Percentiles rank a stretch among this genome's conserved stretches.
Conservation (phyloP, 768 basidiomycete species). For the Boletus subcaerulescens region DNA sequence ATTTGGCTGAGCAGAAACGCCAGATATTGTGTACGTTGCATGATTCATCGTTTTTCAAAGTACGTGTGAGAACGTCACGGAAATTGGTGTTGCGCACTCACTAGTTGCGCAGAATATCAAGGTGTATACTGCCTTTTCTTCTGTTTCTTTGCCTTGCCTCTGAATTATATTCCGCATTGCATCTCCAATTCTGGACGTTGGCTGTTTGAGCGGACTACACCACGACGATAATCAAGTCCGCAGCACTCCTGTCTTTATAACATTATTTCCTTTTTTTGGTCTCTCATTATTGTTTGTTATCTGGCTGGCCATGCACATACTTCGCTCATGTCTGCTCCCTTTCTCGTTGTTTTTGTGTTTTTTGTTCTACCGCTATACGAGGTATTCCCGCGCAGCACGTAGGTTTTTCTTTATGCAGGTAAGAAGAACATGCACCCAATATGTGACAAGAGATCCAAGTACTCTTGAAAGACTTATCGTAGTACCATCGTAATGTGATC, state of each 20-base stretch:
- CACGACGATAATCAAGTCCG: constrained; percentile 8
- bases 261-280: constrained; percentile 26
- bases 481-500: constrained; percentile 26
- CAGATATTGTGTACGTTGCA: constrained; percentile 13
- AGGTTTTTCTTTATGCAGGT: constrained; percentile 29
- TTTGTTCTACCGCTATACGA: constrained; percentile 17
- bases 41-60: constrained; percentile 14
- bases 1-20: constrained; percentile 28
- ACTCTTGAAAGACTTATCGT: constrained; percentile 26
- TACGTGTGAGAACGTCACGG: constrained; percentile 7
- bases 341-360: constrained; percentile 6
- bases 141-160: constrained; percentile 6
- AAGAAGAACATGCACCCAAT: constrained; percentile 22
- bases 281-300: constrained; percentile 19
- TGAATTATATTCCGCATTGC: constrained; percentile 28
- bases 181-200: constrained; percentile 14
- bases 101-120: constrained; percentile 5
- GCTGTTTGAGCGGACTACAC: constrained; percentile 15
- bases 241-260: constrained; percentile 27
- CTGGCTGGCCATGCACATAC: constrained; percentile 29
- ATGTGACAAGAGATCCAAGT: constrained; percentile 25
- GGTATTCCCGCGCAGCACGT: constrained; percentile 12
- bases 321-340: constrained; percentile 11
- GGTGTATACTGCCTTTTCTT: constrained; percentile 21
- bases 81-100: neutral